These are phyloP conservation scores for Silybum marianum DNA, from an alignment of 129 eudicot genomes.

Conservation along the genomic window DNA sequence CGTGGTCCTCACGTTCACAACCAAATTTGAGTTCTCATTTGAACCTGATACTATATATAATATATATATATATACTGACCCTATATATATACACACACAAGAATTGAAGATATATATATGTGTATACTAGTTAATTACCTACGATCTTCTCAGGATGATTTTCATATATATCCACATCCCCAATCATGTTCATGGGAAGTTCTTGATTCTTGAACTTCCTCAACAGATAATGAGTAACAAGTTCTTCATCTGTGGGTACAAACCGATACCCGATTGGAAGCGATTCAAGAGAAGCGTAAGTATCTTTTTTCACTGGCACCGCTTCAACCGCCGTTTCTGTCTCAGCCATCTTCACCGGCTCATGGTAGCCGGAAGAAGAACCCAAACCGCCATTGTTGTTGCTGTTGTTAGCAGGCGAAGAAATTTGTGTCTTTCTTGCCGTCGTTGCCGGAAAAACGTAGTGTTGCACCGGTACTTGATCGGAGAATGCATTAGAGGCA, in stretches of 20 bases:
- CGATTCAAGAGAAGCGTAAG: not conserved
- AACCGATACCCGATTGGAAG: not conserved
- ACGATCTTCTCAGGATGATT: not conserved
- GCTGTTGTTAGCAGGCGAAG: not conserved
- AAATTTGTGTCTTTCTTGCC: not conserved
- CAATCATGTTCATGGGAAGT: not conserved
- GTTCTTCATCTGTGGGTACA: not conserved
- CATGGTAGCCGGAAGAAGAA: not conserved
- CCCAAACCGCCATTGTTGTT: not conserved
- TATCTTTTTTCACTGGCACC: not conserved
- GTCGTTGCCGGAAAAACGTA: not conserved
- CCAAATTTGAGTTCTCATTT: too few species aligned
- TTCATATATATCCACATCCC: not conserved
- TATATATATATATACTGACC: not conserved
- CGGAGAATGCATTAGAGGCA: not conserved
- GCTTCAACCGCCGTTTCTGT: not conserved
- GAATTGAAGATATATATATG: not conserved
- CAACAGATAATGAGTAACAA: not conserved
- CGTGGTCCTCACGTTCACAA: too few species aligned
- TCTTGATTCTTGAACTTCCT: not conserved
- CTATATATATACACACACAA: not conserved
- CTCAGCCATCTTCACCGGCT: not conserved
- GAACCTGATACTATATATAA: too few species aligned
- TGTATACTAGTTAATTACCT: not conserved
- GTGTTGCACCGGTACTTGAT: not conserved